Conservation (phyloP, 768 basidiomycete species). For the Galerina marginata region DNA sequence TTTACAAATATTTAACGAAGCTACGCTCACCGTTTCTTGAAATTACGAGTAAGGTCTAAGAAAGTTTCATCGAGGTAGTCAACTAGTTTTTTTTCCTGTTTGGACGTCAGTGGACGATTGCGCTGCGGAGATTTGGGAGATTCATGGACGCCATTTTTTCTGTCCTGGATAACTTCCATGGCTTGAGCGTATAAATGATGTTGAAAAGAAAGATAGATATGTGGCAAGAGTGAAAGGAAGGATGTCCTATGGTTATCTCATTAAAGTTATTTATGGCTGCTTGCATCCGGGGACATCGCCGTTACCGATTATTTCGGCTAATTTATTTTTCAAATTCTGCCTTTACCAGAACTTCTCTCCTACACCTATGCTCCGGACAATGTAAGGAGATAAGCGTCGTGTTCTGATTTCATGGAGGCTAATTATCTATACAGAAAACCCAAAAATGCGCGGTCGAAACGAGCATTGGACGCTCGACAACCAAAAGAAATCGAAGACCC, state of each 20-base stretch:
- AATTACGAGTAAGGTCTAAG: slow-evolving; percentile 67
- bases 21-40: slow-evolving; percentile 71
- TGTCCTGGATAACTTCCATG: too few relatives aligned
- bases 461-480: slow-evolving; percentile 83
- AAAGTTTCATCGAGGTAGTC: slow-evolving; percentile 71
- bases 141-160: too few relatives aligned
- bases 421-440: slow-evolving; percentile 61
- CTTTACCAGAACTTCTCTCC: too few relatives aligned
- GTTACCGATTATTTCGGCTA: too few relatives aligned
- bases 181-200: too few relatives aligned
- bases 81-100: slow-evolving; percentile 68
- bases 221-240: too few relatives aligned
- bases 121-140: neutral
- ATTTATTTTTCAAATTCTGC: too few relatives aligned
- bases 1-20: slow-evolving; percentile 2
- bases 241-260: too few relatives aligned
- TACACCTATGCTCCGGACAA: slow-evolving; percentile 15
- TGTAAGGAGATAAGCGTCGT: neutral
- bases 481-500: slow-evolving; percentile 91
- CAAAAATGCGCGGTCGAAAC: slow-evolving; percentile 94
- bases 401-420: neutral
- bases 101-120: slow-evolving; percentile 43
- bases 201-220: too few relatives aligned
- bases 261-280: too few relatives aligned
- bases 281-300: too few relatives aligned